Base-by-base conservation (phyloP, 106 monocot species). In the Iris macrosiphon region DNA sequence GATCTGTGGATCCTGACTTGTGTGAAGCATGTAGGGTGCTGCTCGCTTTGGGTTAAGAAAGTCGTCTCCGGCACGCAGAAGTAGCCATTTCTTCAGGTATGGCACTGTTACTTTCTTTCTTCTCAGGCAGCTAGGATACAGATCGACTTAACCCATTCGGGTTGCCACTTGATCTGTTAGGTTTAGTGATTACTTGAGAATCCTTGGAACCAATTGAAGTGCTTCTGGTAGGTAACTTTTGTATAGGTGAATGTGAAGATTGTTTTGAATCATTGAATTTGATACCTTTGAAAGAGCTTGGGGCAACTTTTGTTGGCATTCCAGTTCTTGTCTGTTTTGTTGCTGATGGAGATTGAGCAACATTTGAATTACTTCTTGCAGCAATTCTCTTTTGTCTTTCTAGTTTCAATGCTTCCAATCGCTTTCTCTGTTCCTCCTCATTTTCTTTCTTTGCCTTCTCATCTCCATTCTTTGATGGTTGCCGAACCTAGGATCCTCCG, bases 321-420 rank as follows among this genome's bases (percentile, higher is more conserved):
- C 42, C 40, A n/a, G 79, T 8, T 75, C 30, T 64, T 6, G 42
- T 52, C 13, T 65, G 67, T 17, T 72, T 44, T 45, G 66, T 27
- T 11, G 62, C 63, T 38, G 52, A 21, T 49, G 65, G 32, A 9
- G 71, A 47, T 20, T 75, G 67, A 62, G 50, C 32, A 49, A 48
- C 12, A 38, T 31, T 68, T 11, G 69, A 75, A 57, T 60, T 52
- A 28, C 49, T 60, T 71, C 76, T 92, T 35, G 92, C 76, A 25
- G 86, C 86, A 45, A 92, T 92, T 60, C 82, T 72, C 73, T 79
- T 92, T 64, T 92, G 76, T 13, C 92, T 46, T 40, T 92, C 86
- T 55, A 55, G 53, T 82, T 82, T 92, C 43, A 92, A 65, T 49
- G 73, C 86, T 62, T 92, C 92, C 57, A 92, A 66, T 44, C 76